A percentile compares a stretch with the other conserved stretches of the same genome.
Evolutionary conservation across 1,284 basidiomycete genomes (phyloP).

Genomic region (Calocybe gambosa): DNA sequence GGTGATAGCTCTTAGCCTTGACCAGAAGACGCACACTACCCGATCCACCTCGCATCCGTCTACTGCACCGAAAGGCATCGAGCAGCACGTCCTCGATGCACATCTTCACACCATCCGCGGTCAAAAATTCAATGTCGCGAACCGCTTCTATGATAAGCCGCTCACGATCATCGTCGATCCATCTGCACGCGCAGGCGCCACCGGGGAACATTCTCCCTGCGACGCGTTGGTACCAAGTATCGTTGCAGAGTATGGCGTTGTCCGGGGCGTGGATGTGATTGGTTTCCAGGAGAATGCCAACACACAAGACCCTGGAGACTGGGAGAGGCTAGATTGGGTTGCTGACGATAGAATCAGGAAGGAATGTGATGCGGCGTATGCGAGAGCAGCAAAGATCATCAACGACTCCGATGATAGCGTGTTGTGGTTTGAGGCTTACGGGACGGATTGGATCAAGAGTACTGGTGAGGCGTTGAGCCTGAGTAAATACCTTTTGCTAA

Average conservation of each 20-base stretch:
- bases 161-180: conserved; percentile 82
- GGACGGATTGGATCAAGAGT: conserved; percentile 87
- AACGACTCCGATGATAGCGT: conserved; percentile 81
- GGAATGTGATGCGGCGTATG: conserved; percentile 59
- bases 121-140: conserved; percentile 59
- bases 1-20: conserved; percentile 72
- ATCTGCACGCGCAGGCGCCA: conserved; percentile 79
- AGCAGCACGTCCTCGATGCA: conserved; percentile 51
- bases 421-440: conserved; percentile 84
- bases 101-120: conserved; percentile 78
- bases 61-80: conserved; percentile 34
- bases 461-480: conserved; percentile 46
- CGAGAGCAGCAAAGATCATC: conserved; percentile 57
- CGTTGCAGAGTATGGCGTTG: conserved; percentile 80
- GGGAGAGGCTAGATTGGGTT: conserved; percentile 74
- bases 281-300: conserved; percentile 22
- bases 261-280: conserved; percentile 52
- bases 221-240: conserved; percentile 92
- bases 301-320: conserved; percentile 30
- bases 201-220: conserved; percentile 90
- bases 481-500: neutral
- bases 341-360: conserved; percentile 55
- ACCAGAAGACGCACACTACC: conserved; percentile 50
- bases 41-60: conserved; percentile 28
- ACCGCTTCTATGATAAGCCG: conserved; percentile 94